These are phyloP conservation scores for Pseudovirgaria hyperparasitica DNA, from an alignment of 2,329 filamentous ascomycete genomes.

Conservation along the genomic window DNA sequence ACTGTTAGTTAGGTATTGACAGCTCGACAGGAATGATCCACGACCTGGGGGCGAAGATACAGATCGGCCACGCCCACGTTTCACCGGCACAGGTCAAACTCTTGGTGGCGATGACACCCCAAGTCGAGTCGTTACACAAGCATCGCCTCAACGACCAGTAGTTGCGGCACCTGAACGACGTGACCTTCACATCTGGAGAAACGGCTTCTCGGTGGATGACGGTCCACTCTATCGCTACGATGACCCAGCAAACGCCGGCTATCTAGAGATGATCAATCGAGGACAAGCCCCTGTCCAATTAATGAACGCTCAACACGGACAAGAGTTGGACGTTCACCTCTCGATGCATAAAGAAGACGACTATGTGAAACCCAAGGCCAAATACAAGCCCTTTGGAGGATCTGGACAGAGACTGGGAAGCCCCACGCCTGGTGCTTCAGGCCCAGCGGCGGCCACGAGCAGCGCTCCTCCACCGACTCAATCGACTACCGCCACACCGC, in stretches of 20 bases:
- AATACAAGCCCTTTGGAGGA: slow-evolving; percentile 64
- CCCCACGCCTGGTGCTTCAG: slow-evolving; percentile 56
- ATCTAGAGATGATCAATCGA: slow-evolving; percentile 62
- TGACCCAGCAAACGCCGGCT: slow-evolving; percentile 60
- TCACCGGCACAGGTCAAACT: slow-evolving; percentile 60
- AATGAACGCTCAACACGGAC: slow-evolving; percentile 61
- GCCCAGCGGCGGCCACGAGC: no score
- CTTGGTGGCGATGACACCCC: slow-evolving; percentile 66
- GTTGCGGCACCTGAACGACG: slow-evolving; percentile 47
- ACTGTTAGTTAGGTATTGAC: slow-evolving; percentile 9
- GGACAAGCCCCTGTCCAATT: slow-evolving; percentile 67
- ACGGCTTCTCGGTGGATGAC: slow-evolving; percentile 78
- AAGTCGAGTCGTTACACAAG: slow-evolving; percentile 55
- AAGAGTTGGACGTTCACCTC: slow-evolving; percentile 68
- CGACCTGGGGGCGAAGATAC: slow-evolving; percentile 42
- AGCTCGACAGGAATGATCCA: slow-evolving; percentile 41
- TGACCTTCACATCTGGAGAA: slow-evolving; percentile 65
- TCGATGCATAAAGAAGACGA: slow-evolving; percentile 61
- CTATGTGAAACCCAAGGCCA: slow-evolving; percentile 59
- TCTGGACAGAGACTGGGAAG: slow-evolving; percentile 63
- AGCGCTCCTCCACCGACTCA: slow-evolving; percentile 20
- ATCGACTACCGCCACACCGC: slow-evolving; percentile 16
- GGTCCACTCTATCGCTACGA: slow-evolving; percentile 67
- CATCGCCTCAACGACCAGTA: slow-evolving; percentile 25
- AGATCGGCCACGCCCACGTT: slow-evolving; percentile 38